Conservation (phyloP, 148 eudicot genomes). For the Persicaria tinctoria region DNA sequence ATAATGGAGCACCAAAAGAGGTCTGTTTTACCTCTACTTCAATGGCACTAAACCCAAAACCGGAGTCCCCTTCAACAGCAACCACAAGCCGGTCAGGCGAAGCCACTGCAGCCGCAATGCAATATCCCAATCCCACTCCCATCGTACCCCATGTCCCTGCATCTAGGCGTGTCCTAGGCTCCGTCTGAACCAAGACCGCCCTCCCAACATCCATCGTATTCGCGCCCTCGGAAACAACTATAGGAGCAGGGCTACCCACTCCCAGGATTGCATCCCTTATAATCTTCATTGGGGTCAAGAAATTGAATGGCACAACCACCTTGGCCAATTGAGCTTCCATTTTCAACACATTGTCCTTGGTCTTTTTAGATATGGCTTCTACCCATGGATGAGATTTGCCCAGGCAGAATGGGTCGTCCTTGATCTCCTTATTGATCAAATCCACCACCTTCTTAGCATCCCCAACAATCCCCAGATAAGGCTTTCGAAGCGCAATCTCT, state of each 20-base stretch:
- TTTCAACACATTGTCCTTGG: constrained; percentile 65
- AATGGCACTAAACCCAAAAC: constrained; percentile 97
- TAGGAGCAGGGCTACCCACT: constrained; percentile 80
- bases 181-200: constrained; percentile 73
- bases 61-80: constrained; percentile 99
- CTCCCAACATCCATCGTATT: constrained; percentile 97
- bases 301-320: constrained; percentile 91
- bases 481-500: constrained; percentile 70
- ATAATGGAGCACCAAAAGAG: not conserved
- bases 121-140: constrained; percentile 98
- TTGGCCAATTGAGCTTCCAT: constrained; percentile 81
- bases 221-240: constrained; percentile 91
- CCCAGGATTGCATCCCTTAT: constrained; percentile 73
- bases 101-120: constrained; percentile 98
- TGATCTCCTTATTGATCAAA: constrained; percentile 58
- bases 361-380: constrained; percentile 57
- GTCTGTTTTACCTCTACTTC: constrained; percentile 77
- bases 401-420: constrained; percentile 85
- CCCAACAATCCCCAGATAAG: constrained; percentile 68
- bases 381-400: constrained; percentile 81
- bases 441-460: constrained; percentile 68
- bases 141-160: constrained; percentile 99
- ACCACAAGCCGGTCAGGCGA: constrained; percentile 93
- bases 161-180: constrained; percentile 97
- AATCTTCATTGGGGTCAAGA: constrained; percentile 84